Evolutionary conservation across 2,329 filamentous ascomycete genomes (phyloP).

Genomic region (Cryphonectria nitschkei): DNA sequence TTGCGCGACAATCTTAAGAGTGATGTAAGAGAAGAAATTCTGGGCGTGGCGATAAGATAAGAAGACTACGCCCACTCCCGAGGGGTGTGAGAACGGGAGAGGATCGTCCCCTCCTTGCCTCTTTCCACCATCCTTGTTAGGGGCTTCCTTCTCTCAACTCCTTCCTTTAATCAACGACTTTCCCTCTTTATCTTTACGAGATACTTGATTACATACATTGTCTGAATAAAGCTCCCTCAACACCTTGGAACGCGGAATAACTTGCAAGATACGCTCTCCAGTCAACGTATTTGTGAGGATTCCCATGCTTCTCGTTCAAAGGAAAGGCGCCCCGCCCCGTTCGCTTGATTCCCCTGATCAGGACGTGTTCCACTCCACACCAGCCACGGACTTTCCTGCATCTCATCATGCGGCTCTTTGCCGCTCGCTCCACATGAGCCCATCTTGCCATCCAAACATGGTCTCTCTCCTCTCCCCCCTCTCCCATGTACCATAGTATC

Average conservation of each 20-base stretch:
- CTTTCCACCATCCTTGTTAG: background rate
- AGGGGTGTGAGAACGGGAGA: background rate
- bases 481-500: background rate
- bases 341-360: background rate
- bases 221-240: background rate
- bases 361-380: background rate
- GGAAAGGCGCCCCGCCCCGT: background rate
- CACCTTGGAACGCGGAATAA: background rate
- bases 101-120: background rate
- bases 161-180: background rate
- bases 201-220: background rate
- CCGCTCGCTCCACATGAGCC: conserved; percentile 7
- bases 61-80: conserved; percentile 6
- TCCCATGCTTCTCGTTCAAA: background rate
- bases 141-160: background rate
- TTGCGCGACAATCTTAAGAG: background rate
- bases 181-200: background rate
- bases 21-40: conserved; percentile 21
- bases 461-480: background rate
- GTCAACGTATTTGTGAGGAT: background rate
- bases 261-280: background rate
- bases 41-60: conserved; percentile 27
- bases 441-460: background rate
- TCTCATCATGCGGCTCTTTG: conserved; percentile 27
- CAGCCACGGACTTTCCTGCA: conserved; percentile 25